Evolutionary conservation across 139 green algal species (phyloP), one percentile per base, ranked within the genome.

Genomic region (Zygnema circumcarinatum): DNA sequence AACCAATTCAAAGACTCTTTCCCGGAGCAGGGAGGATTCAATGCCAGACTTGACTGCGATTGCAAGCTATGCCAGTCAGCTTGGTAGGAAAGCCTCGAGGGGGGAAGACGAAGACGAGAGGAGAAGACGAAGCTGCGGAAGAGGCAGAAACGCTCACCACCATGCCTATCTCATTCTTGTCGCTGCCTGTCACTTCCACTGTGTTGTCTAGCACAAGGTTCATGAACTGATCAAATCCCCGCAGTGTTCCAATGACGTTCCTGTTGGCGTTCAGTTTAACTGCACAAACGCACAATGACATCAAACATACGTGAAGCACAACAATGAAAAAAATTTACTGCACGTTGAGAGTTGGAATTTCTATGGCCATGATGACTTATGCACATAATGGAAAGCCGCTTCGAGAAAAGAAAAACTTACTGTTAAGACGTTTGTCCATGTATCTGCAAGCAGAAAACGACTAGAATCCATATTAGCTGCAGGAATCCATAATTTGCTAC

Each of bases 211-310:
- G 91, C 88, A 99, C 97, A 1, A 99, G 89, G 92, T 99, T 99
- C 96, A 99, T 98, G 90, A 99, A 99, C 91, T 98, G 96, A 89
- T 99, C 97, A 83, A 99, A 99, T 0, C 97, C 97, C 0, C 97
- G 92, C 32, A 99, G 94, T 20, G 97, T 94, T 0, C 97, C 97
- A 0, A 96, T 96, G 32, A 99, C 97, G 35, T 95, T 93, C 38
- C 97, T 92, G 91, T 98, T 98, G 0, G 92, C 96, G 83, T 99
- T 99, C 40, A 99, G 89, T 22, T 87, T 90, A 33, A 98, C 95
- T 89, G 84, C 84, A 69, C 20, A 83, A 31, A 21, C 25, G 7
- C 21, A 73, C 16, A 79, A 35, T 11, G 22, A 79, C 20, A 79
- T 20, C 72, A 83, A 83, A 76, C 20, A 11, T 16, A 29, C 54